These are phyloP conservation scores for Fusarium subglutinans DNA, from an alignment of 2,329 filamentous ascomycete genomes.

Conservation along the genomic window DNA sequence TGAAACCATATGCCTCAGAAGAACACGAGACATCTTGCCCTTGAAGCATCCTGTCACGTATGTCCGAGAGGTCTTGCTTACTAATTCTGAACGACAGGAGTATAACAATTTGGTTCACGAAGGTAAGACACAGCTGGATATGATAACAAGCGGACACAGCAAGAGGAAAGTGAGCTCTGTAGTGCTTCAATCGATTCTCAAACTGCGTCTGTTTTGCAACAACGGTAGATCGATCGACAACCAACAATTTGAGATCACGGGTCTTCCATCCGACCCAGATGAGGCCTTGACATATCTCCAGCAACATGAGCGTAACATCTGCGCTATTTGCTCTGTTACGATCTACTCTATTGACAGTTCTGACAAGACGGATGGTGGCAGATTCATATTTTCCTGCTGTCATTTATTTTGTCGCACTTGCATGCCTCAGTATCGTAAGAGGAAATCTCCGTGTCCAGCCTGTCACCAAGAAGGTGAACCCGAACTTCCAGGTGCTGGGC, in stretches of 20 bases:
- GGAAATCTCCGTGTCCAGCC: not conserved
- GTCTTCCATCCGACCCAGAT: not conserved
- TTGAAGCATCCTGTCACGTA: fast-evolving
- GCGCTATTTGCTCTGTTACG: not conserved
- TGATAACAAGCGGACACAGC: not conserved
- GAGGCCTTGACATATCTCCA: not conserved
- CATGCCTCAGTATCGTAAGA: not conserved
- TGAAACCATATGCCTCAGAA: not conserved
- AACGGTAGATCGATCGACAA: not conserved
- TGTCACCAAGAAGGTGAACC: not conserved
- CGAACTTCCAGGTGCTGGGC: not conserved
- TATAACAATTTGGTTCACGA: not conserved
- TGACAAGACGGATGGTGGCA: not conserved
- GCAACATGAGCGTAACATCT: not conserved
- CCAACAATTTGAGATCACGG: not conserved
- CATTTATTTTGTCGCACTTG: not conserved
- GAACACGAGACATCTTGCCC: fast-evolving
- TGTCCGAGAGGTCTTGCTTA: not conserved
- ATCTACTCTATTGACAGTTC: not conserved
- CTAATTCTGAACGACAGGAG: not conserved
- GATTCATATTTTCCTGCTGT: not conserved
- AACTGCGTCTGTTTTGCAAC: not conserved
- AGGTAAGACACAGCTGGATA: not conserved
- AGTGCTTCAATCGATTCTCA: not conserved
- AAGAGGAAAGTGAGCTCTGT: not conserved